Conservation (phyloP, 148 eudicot genomes). For the Polygonum aviculare region DNA sequence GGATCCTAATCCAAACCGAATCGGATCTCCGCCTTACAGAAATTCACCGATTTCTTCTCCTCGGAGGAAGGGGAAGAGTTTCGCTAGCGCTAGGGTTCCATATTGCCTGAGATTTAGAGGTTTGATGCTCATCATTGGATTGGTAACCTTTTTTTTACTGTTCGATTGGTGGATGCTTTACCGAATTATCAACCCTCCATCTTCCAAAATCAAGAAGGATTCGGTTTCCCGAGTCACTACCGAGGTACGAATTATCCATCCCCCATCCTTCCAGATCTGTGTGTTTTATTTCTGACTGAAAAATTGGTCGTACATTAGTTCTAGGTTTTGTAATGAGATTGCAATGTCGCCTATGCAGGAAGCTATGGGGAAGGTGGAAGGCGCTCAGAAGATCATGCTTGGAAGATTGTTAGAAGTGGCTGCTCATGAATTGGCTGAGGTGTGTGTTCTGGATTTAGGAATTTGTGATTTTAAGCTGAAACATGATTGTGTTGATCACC, state of each 20-base stretch:
- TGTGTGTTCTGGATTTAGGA: slow-evolving; percentile 24
- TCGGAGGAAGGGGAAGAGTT: slow-evolving; percentile 12
- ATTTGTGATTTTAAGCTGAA: not conserved
- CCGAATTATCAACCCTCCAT: slow-evolving; percentile 41
- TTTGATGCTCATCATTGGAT: slow-evolving; percentile 31
- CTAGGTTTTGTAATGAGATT: slow-evolving; percentile 1
- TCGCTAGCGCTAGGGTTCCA: slow-evolving; percentile 17
- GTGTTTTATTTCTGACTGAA: no score
- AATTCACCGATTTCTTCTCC: not conserved
- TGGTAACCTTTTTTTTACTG: slow-evolving; percentile 45
- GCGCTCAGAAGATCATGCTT: slow-evolving; percentile 65
- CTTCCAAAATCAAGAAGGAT: not conserved
- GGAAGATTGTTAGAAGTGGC: slow-evolving; percentile 84
- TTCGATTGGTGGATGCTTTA: slow-evolving; percentile 79
- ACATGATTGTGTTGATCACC: not conserved
- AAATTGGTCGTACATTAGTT: not conserved
- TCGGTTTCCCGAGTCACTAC: not conserved
- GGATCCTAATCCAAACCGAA: slow-evolving; percentile 3
- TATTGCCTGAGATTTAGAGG: slow-evolving; percentile 26
- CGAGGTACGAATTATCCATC: not conserved
- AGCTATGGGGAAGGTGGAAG: slow-evolving; percentile 52
- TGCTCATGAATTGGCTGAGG: slow-evolving; percentile 94
- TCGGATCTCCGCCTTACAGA: not conserved
- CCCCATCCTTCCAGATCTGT: no score
- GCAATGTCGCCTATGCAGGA: slow-evolving; percentile 34